Base-by-base conservation (phyloP, 306 rosid genomes). In the Sindora glabra region DNA sequence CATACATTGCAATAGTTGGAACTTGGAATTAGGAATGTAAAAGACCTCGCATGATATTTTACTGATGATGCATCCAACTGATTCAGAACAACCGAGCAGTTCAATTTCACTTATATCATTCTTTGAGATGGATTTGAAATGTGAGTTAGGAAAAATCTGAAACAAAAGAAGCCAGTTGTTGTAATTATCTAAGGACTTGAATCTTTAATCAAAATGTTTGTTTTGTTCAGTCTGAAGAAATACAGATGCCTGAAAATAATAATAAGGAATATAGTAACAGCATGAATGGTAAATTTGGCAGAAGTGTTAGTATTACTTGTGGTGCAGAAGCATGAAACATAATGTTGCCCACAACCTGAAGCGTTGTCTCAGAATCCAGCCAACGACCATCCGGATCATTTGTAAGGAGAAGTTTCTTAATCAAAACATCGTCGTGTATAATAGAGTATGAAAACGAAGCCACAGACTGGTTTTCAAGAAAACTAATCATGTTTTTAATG, bases 351-450 rank as follows among this genome's bases (percentile, higher is more conserved):
- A 72, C 71, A 12, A 69, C 83, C 16, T 37, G 77, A 36, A 83
- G 79, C 74, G 78, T 64, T 22, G 67, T 50, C 64, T 75, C 81
- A 34, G 89, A 86, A 65, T 86, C 95, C 68, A 86, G 64, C 70
- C 69, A 69, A 13, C 80, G 85, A 54, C 78, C 85, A 68, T 78
- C 90, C 14, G 95, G 85, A 24, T 80, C 85, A 41, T 86, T 87
- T 56, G 76, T 74, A 4, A 83, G 77, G 68, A 78, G 83, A 45
- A 86, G 76, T 67, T 80, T 75, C 74, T 73, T 67, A 9, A 80
- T 65, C 54, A 75, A 65, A 36, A 62, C 30, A 30, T 78, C 80
- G 50, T n/a, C n/a, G 10, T 36, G 64, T 53, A 54, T 16, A 8
- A 39, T 71, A 19, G 79, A 46, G 36, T 47, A 19, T 23, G 72